Base-by-base conservation (phyloP, 73 alveolate species). In the Tetrahymena malaccensis region DNA sequence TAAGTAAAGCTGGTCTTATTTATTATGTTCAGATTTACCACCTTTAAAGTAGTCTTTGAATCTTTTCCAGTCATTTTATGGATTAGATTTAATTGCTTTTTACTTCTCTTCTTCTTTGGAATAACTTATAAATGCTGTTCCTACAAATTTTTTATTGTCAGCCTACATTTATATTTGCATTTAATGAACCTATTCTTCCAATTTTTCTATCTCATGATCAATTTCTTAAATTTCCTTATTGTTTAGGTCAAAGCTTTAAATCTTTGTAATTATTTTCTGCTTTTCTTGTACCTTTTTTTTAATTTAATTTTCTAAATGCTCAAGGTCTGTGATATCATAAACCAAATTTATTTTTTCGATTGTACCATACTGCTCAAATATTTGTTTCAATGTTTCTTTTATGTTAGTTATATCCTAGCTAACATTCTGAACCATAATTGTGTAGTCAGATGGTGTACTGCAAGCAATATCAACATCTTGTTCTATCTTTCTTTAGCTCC, bases 361-460 rank as follows among this genome's bases (percentile, higher is more conserved):
- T 44, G 97, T 94, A 6, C 95, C 97, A 50, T 94, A 94, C 43
- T 95, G 55, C 35, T 85, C 55, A 35, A 95, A 95, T 44, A 95
- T 40, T 37, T 89, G 85, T 34, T 89, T 95, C 1, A 95, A 43
- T 21, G 43, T 93, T 89, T 85, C 97, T 44, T 85, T 11, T 43
- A 50, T 70, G 44, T 95, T 95, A 21, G 58, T 94, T 27, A 85
- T 35, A 16, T 40, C 27, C 43, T 22, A 27, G 5, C 94, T 94
- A 1, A 95, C 89, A 55, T 95, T 95, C 33, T 95, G 55, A 13
- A 95, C 97, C 38, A 93, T 85, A 34, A 95, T 95, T 1, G 97
- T 95, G 44, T 95, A 95, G 38, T 95, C 97, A 33, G 97, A 89
- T 9, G 97, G 97, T n/a, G 97, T 95, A 19, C 43, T 37, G 55